Percentiles rank a stretch among this genome's conserved stretches.
phyloP scores from a whole-genome alignment of 192 early-diverging fungal species.

The Podila epigama region DNA sequence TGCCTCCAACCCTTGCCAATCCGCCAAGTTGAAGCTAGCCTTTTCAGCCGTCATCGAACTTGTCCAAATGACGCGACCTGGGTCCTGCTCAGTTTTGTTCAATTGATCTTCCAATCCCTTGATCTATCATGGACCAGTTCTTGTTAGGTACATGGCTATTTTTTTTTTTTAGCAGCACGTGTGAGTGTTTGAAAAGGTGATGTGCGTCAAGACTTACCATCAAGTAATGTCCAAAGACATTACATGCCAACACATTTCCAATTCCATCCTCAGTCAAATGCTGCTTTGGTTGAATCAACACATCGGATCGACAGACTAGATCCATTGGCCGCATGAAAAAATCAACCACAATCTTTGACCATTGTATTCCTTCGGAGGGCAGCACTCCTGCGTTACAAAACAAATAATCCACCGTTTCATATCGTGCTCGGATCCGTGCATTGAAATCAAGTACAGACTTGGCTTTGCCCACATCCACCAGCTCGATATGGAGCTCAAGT shows the following conservation, averaged over 20 bases:
- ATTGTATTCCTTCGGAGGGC: conserved; percentile 46
- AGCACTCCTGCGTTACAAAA: conserved; percentile 68
- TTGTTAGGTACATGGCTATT: too few species aligned
- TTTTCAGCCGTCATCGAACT: conserved; percentile 56
- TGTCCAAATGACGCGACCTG: conserved; percentile 61
- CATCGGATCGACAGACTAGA: conserved; percentile 52
- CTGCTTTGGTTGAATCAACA: conserved; percentile 53
- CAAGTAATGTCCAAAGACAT: conserved; percentile 67
- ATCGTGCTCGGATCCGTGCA: conserved; percentile 48
- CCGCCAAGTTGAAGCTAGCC: conserved; percentile 33
- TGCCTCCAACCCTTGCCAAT: conserved; percentile 59
- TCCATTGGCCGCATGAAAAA: conserved; percentile 39
- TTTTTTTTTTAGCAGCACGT: too few species aligned
- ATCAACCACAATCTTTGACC: conserved; percentile 31
- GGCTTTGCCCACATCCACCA: conserved; percentile 54
- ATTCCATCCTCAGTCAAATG: conserved; percentile 57
- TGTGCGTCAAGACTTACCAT: too few species aligned
- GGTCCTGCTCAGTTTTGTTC: conserved; percentile 44
- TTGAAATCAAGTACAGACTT: conserved; percentile 49
- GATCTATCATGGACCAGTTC: conserved; percentile 37
- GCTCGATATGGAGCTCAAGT: conserved; percentile 51
- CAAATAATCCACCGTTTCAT: conserved; percentile 47
- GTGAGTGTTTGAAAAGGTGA: too few species aligned
- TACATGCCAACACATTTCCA: conserved; percentile 60
- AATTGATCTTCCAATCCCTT: conserved; percentile 56